Conservation (phyloP, 345 rosid species). For the Gossypium stocksii region DNA sequence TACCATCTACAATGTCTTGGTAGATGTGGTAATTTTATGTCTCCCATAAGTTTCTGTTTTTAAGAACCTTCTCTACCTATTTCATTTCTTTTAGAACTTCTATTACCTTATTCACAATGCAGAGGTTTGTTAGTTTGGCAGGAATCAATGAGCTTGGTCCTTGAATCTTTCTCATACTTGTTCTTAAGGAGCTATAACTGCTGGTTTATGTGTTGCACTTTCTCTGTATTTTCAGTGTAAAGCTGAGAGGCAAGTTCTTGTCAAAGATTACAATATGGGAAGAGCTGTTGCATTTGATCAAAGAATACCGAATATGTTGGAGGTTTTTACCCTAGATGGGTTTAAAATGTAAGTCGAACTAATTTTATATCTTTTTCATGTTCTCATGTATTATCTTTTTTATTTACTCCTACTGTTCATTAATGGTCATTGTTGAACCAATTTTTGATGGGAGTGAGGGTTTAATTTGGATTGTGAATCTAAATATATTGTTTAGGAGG, state of each 20-base stretch:
- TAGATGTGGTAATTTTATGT: constrained; percentile 66
- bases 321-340: constrained; percentile 85
- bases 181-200: background rate
- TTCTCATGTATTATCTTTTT: background rate
- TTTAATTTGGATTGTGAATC: background rate
- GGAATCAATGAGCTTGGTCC: background rate
- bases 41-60: background rate
- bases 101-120: background rate
- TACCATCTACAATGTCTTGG: constrained; percentile 82
- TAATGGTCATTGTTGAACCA: background rate
- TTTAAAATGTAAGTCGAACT: constrained; percentile 60
- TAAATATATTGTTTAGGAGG: background rate
- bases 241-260: constrained; percentile 92
- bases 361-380: constrained; percentile 7
- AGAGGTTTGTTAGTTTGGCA: background rate
- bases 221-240: constrained; percentile 42
- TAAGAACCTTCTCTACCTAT: background rate
- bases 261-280: constrained; percentile 75
- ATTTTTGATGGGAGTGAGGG: background rate
- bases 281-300: constrained; percentile 78
- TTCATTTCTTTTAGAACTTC: constrained; percentile 8
- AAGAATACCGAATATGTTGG: constrained; percentile 67
- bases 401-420: background rate
- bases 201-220: constrained; percentile 8
- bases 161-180: background rate